Evolutionary conservation across 1,284 basidiomycete genomes (phyloP).

Genomic region (Inonotus hispidus): DNA sequence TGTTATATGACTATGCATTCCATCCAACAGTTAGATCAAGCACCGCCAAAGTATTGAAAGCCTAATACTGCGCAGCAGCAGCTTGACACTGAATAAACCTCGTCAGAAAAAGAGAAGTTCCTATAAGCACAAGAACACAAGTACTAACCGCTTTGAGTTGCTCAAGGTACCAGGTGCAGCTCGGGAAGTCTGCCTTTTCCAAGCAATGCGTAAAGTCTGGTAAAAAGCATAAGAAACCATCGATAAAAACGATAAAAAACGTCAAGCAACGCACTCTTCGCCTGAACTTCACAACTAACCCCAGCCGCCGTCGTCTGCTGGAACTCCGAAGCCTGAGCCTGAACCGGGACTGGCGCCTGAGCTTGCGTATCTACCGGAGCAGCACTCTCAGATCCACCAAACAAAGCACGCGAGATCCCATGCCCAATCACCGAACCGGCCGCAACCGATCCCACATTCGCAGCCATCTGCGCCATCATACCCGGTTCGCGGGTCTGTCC

Average conservation of each 20-base stretch:
- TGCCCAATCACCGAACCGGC: constrained; percentile 81
- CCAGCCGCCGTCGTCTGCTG: constrained; percentile 36
- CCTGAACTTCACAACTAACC: constrained; percentile 62
- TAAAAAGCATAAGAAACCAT: background rate
- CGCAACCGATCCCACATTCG: constrained; percentile 84
- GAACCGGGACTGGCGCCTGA: constrained; percentile 25
- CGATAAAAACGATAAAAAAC: background rate
- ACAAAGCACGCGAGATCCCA: constrained; percentile 80
- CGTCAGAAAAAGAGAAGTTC: background rate
- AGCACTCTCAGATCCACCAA: constrained; percentile 52
- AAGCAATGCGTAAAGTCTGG: constrained; percentile 73
- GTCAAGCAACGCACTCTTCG: constrained; percentile 50
- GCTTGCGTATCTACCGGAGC: constrained; percentile 38
- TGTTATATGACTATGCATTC: background rate
- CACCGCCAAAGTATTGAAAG: background rate
- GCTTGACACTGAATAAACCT: constrained; percentile 57
- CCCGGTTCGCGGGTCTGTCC: constrained; percentile 49
- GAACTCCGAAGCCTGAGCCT: constrained; percentile 11
- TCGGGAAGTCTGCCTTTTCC: constrained; percentile 68
- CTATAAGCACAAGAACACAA: constrained; percentile 8
- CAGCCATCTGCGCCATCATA: constrained; percentile 78
- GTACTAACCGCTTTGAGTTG: constrained; percentile 73
- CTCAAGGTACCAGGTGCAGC: constrained; percentile 79
- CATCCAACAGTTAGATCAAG: background rate
- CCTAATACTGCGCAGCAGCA: constrained; percentile 61